Conservation (phyloP, 768 basidiomycete species). For the Leccinum barrowsii region DNA sequence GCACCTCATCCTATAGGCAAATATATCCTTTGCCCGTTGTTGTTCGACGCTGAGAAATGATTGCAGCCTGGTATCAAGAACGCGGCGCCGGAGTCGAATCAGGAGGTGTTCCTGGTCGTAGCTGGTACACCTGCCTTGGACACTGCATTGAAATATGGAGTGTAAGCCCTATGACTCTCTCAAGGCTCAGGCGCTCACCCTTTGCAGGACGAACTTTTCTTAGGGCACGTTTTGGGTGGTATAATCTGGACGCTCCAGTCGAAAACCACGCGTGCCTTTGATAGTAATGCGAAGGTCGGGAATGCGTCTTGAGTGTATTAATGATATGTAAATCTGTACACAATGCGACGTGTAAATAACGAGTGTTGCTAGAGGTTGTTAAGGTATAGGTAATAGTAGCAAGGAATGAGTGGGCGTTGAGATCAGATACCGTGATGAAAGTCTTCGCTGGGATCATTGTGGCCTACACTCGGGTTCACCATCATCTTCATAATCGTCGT, state of each 20-base stretch:
- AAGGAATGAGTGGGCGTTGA: slow-evolving; percentile 10
- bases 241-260: slow-evolving; percentile 70
- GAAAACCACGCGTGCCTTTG: slow-evolving; percentile 68
- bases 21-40: slow-evolving; percentile 7
- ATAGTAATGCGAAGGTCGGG: slow-evolving; percentile 59
- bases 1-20: slow-evolving; percentile 74
- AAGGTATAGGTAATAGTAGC: slow-evolving; percentile 15
- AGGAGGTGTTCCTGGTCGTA: slow-evolving; percentile 56
- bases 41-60: slow-evolving; percentile 1
- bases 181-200: not conserved
- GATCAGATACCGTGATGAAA: slow-evolving; percentile 8
- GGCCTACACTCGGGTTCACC: slow-evolving; percentile 59
- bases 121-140: slow-evolving; percentile 82
- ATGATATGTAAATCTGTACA: slow-evolving; percentile 23
- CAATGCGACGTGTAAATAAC: slow-evolving; percentile 29
- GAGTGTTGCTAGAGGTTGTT: slow-evolving; percentile 10
- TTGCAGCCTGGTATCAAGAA: slow-evolving; percentile 79
- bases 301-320: slow-evolving; percentile 31
- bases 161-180: slow-evolving; percentile 34
- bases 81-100: slow-evolving; percentile 60
- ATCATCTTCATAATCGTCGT: slow-evolving; percentile 48
- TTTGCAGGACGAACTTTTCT: slow-evolving; percentile 59
- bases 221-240: slow-evolving; percentile 71
- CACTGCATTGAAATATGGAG: slow-evolving; percentile 79
- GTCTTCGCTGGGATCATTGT: slow-evolving; percentile 40